Evolutionary conservation across 495 filamentous ascomycete genomes (phyloP), one percentile per base, ranked within the genome.

Genomic region (Penicillium cosmopolitanum): DNA sequence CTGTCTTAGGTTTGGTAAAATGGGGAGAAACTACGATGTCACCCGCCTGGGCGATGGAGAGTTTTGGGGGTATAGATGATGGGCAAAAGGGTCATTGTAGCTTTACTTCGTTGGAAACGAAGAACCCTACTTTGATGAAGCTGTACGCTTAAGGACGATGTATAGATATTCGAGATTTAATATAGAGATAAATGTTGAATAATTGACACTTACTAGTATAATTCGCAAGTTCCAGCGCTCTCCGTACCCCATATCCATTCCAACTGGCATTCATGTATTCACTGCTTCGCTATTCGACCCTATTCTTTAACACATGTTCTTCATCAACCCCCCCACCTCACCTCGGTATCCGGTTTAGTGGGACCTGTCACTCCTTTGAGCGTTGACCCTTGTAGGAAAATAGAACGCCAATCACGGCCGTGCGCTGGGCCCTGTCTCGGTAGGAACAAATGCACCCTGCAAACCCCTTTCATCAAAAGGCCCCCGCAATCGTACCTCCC

Each of bases 51-150:
- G 23, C 44, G 10, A 9, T 16, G 42, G 42, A 19, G 8, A 19
- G 42, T 44, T 44, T 44, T 2, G 16, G 23, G 16, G 50, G 48
- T 10, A 15, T 2, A 19, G 21, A 43, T 48, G 60, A 51, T 33
- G 33, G 34, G 23, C 18, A 54, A 12, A 51, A 57, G 25, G 57
- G 62, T 0, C 62, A 64, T 25, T 64, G 54, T 18, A 64, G 56
- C 36, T 64, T 64, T 36, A 60, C 54, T 1, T 36, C 54, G 7
- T 38, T 36, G 25, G 57, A 61, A 4, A 34, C 53, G 19, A 35
- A 36, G 42, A 34, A 44, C 1, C 60, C 63, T n/a, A 50, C 51
- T 25, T 50, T 62, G 50, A 54, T 31, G 15, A 62, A 54, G 19
- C 50, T 63, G 48, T 63, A 66, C 23, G 52, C 51, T 18, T 60